phyloP scores from a whole-genome alignment of 495 filamentous ascomycete species.

The Annulohypoxylon nitens region DNA sequence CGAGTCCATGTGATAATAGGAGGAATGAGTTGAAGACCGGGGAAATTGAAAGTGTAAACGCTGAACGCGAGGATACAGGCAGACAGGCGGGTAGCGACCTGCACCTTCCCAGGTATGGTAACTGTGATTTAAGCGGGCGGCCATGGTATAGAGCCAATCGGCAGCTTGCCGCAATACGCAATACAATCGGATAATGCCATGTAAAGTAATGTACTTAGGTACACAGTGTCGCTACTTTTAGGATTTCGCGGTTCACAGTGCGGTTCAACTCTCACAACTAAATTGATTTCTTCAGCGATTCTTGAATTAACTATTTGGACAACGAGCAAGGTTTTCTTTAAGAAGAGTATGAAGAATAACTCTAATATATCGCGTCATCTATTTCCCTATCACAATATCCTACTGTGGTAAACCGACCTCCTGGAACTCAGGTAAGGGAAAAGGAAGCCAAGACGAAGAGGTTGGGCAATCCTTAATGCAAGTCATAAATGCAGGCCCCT shows the following conservation, averaged over 20 bases:
- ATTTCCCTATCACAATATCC: slow-evolving; percentile 28
- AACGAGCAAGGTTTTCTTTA: neutral
- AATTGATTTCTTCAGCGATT: neutral
- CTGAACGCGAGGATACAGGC: neutral
- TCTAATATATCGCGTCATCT: slow-evolving; percentile 13
- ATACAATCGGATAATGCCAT: neutral
- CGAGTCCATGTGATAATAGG: too few relatives aligned
- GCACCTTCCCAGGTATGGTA: neutral
- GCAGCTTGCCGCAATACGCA: slow-evolving; percentile 30
- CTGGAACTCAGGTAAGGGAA: slow-evolving; percentile 36
- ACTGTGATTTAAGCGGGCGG: neutral
- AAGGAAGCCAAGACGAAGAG: slow-evolving; percentile 2
- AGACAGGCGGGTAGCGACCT: neutral
- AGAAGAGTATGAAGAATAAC: slow-evolving; percentile 6
- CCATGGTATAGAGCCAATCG: slow-evolving; percentile 29
- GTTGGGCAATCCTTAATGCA: slow-evolving; percentile 28
- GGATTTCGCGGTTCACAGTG: neutral
- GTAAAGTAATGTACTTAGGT: neutral
- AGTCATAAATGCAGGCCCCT: slow-evolving; percentile 29
- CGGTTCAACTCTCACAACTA: neutral
- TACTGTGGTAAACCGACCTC: slow-evolving; percentile 24
- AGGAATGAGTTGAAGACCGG: too few relatives aligned
- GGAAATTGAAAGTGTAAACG: too few relatives aligned
- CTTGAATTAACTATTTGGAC: neutral
- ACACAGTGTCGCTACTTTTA: slow-evolving; percentile 7